These are phyloP conservation scores for Pseudogymnoascus sp. DNA, from an alignment of 2,329 filamentous ascomycete genomes.

Conservation along the genomic window DNA sequence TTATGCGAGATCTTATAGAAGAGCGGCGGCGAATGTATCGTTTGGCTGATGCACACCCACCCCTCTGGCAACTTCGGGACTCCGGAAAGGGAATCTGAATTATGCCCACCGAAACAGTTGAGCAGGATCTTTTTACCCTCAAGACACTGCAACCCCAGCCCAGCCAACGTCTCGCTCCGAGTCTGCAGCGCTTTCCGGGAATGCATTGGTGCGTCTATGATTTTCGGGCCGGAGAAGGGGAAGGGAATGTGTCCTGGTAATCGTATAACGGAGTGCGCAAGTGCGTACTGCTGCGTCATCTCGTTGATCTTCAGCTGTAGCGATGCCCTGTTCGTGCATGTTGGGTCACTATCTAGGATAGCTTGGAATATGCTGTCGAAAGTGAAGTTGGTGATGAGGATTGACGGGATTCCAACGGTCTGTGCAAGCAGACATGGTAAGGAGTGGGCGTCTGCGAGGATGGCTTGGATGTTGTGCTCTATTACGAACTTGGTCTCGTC, in stretches of 20 bases:
- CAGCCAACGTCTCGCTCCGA: slow-evolving; percentile 10
- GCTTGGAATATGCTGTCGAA: slow-evolving; percentile 16
- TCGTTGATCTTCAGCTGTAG: slow-evolving; percentile 13
- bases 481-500: slow-evolving; percentile 13
- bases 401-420: slow-evolving; percentile 11
- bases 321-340: not conserved
- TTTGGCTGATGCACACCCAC: slow-evolving; percentile 18
- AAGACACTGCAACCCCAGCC: slow-evolving; percentile 7
- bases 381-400: slow-evolving; percentile 16
- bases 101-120: slow-evolving; percentile 13
- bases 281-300: slow-evolving; percentile 13
- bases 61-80: slow-evolving; percentile 15
- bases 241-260: slow-evolving; percentile 17
- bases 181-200: slow-evolving; percentile 13
- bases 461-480: slow-evolving; percentile 12
- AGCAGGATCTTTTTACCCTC: slow-evolving; percentile 11
- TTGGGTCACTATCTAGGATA: slow-evolving; percentile 13
- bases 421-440: slow-evolving; percentile 14
- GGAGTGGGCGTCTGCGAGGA: slow-evolving; percentile 12
- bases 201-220: slow-evolving; percentile 16
- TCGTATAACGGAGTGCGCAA: slow-evolving; percentile 16
- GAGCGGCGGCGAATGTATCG: slow-evolving; percentile 15
- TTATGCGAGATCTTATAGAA: slow-evolving; percentile 16
- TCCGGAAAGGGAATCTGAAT: slow-evolving; percentile 11
- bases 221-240: slow-evolving; percentile 11